Conservation (phyloP, 768 basidiomycete genomes). For the Floccularia luteovirens region DNA sequence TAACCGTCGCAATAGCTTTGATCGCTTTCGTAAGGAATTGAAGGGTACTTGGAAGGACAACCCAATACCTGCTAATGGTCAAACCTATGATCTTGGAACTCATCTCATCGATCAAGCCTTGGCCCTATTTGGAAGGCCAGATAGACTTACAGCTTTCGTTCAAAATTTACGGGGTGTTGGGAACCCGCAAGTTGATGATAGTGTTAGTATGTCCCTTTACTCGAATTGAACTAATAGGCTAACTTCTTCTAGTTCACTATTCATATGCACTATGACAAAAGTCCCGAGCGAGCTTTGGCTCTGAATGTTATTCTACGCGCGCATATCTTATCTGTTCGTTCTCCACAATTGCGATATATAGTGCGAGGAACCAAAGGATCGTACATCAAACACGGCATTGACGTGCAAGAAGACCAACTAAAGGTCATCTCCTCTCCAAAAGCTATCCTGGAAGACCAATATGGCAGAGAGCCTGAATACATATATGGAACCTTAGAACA, state of each 20-base stretch:
- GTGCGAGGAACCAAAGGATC: slow-evolving; percentile 68
- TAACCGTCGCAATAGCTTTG: slow-evolving; percentile 39
- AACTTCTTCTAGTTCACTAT: slow-evolving; percentile 38
- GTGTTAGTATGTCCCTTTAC: slow-evolving; percentile 21
- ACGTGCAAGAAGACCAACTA: slow-evolving; percentile 75
- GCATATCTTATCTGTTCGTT: slow-evolving; percentile 59
- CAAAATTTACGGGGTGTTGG: slow-evolving; percentile 67
- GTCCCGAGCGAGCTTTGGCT: slow-evolving; percentile 34
- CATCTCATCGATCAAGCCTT: slow-evolving; percentile 79
- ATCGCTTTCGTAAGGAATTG: slow-evolving; percentile 59
- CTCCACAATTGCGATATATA: slow-evolving; percentile 61
- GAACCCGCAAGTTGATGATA: slow-evolving; percentile 57
- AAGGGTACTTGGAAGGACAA: slow-evolving; percentile 80
- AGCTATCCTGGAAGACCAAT: slow-evolving; percentile 34
- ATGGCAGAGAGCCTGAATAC: slow-evolving; percentile 56
- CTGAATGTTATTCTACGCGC: slow-evolving; percentile 63
- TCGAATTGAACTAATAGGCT: slow-evolving; percentile 1
- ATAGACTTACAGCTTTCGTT: slow-evolving; percentile 58
- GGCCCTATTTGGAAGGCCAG: slow-evolving; percentile 68
- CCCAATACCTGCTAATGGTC: slow-evolving; percentile 51
- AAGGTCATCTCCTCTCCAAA: slow-evolving; percentile 42
- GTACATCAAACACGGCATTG: slow-evolving; percentile 70
- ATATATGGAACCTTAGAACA: slow-evolving; percentile 60
- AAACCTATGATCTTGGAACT: slow-evolving; percentile 71
- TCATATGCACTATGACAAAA: slow-evolving; percentile 39